These are phyloP conservation scores for Flaveria sonorensis DNA, from an alignment of 129 eudicot genomes.

Conservation along the genomic window DNA sequence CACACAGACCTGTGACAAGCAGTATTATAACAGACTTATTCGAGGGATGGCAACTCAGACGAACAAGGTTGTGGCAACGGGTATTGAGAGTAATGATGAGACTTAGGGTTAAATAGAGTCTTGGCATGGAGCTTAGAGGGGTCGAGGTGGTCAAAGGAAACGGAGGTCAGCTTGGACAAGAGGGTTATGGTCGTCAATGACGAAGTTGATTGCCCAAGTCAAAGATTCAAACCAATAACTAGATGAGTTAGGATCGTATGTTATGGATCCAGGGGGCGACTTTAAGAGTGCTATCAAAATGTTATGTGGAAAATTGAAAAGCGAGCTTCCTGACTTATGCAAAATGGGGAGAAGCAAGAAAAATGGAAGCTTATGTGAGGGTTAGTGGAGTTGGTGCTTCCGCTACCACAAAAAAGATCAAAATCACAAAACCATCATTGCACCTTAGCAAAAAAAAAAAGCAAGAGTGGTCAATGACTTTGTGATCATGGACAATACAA, in stretches of 20 bases:
- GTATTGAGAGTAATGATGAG: background rate
- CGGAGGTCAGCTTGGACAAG: no score
- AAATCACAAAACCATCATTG: no score
- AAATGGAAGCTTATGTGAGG: no score
- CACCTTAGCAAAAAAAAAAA: no score
- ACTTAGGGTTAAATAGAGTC: background rate
- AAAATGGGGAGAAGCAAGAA: background rate
- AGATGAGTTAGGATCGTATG: background rate
- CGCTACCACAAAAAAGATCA: no score
- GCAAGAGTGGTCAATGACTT: no score
- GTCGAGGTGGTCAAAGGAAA: background rate
- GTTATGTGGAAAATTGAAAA: background rate
- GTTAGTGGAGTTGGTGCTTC: no score
- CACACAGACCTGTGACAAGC: background rate
- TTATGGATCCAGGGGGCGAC: background rate
- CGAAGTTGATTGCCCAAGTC: background rate
- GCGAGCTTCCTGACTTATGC: background rate
- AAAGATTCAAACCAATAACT: background rate
- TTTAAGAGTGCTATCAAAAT: background rate
- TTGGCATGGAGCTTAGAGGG: background rate
- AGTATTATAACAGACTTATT: background rate
- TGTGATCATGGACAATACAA: no score
- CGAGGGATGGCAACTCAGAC: background rate
- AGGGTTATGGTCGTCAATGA: no score
- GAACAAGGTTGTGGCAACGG: background rate